A percentile compares a stretch with the other conserved stretches of the same genome.
phyloP scores from a whole-genome alignment of 257 asterid genomes.

The Rhazya stricta region DNA sequence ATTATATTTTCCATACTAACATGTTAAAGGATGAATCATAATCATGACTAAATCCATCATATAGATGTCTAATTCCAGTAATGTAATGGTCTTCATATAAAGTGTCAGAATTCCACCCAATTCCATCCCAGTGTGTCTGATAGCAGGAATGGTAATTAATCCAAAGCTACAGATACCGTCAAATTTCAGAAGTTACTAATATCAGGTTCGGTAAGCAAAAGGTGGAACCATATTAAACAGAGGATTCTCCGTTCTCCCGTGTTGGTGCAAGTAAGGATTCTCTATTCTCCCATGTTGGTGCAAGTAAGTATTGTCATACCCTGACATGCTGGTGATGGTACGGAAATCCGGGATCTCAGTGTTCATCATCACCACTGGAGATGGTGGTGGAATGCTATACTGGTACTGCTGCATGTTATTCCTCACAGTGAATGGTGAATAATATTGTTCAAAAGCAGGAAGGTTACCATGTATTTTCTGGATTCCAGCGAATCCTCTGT shows the following conservation, averaged over 20 bases:
- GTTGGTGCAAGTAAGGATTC: constrained; percentile 23
- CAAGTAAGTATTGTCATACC: constrained; percentile 10
- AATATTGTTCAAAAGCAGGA: constrained; percentile 21
- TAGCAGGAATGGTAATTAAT: background rate
- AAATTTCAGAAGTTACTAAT: background rate
- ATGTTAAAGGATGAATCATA: too few species aligned
- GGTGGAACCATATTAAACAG: constrained; percentile 17
- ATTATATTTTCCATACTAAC: too few species aligned
- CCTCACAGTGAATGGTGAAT: constrained; percentile 21
- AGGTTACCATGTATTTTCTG: constrained; percentile 15
- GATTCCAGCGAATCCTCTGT: constrained; percentile 19
- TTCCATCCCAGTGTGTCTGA: too few species aligned
- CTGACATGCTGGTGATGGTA: constrained; percentile 14
- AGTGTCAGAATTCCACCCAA: too few species aligned
- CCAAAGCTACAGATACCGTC: background rate
- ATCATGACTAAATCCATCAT: too few species aligned
- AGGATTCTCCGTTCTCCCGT: constrained; percentile 19
- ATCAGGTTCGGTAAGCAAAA: constrained; percentile 7
- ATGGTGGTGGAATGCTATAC: background rate
- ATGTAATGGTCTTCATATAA: too few species aligned
- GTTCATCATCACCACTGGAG: constrained; percentile 13
- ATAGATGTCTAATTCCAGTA: too few species aligned
- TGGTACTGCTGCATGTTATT: constrained; percentile 26
- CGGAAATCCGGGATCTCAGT: constrained; percentile 20
- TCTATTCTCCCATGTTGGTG: constrained; percentile 24